Conservation (phyloP, 768 basidiomycete genomes). For the Lentinula aciculospora region DNA sequence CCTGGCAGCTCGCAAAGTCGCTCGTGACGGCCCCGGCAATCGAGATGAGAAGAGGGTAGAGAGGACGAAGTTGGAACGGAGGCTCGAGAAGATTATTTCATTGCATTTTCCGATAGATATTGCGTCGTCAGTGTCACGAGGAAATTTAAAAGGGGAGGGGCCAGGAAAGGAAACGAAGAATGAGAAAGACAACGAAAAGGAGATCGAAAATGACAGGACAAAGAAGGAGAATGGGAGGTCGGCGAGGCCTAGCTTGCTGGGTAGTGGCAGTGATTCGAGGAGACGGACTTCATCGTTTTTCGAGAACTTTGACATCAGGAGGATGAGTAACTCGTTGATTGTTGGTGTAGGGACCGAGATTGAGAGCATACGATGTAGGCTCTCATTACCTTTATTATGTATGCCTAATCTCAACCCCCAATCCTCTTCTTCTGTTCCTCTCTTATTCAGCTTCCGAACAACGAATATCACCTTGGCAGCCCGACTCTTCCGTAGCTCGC, state of each 20-base stretch:
- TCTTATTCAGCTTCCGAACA: constrained; percentile 56
- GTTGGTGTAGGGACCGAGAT: constrained; percentile 66
- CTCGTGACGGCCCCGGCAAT: constrained; percentile 30
- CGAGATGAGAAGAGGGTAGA: constrained; percentile 54
- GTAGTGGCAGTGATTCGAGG: constrained; percentile 14
- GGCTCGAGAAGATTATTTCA: constrained; percentile 82
- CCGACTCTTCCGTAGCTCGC: constrained; percentile 66
- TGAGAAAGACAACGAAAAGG: not conserved
- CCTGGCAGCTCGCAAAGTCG: constrained; percentile 35
- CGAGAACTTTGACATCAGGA: constrained; percentile 53
- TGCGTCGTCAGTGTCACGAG: no score
- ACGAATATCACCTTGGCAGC: constrained; percentile 91
- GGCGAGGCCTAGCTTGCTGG: constrained; percentile 12
- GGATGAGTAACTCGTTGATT: constrained; percentile 29
- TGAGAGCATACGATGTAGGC: constrained; percentile 61
- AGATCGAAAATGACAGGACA: not conserved
- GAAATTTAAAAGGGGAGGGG: not conserved
- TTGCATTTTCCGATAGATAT: constrained; percentile 53
- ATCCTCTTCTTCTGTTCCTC: not conserved
- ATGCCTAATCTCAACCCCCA: not conserved
- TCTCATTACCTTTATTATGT: not conserved
- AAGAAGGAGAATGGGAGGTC: constrained; percentile 8
- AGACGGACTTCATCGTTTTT: constrained; percentile 67
- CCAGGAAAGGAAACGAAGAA: not conserved
- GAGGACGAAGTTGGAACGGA: constrained; percentile 75